phyloP scores from a whole-genome alignment of 345 rosid species.

The Lagerstroemia speciosa region DNA sequence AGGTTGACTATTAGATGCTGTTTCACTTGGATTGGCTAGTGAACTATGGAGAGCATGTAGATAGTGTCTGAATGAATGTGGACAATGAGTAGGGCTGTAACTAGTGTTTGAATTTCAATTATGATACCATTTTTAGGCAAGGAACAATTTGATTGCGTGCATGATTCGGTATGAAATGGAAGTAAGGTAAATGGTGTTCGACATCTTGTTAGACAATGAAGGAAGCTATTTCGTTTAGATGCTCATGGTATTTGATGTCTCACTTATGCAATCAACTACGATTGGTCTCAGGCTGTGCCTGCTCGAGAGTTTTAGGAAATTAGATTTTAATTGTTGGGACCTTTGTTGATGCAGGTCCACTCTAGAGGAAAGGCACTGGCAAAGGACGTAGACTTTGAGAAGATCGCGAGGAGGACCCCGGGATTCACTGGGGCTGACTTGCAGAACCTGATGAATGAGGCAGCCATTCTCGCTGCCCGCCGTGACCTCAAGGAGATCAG shows the following conservation, averaged over 20 bases:
- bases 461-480: constrained; percentile 95
- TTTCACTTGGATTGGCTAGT: neutral
- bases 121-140: neutral
- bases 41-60: neutral
- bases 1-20: neutral
- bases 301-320: neutral
- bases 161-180: neutral
- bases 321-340: neutral
- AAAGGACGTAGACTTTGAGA: constrained; percentile 92
- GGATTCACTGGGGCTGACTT: constrained; percentile 96
- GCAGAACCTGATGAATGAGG: constrained; percentile 97
- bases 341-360: constrained; percentile 50
- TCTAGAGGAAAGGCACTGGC: constrained; percentile 96
- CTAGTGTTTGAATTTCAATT: neutral
- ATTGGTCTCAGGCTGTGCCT: neutral
- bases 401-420: constrained; percentile 88
- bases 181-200: too few species aligned
- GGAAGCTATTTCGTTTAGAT: too few species aligned
- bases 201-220: too few species aligned
- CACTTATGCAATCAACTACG: too few species aligned
- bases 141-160: neutral
- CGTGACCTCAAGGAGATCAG: constrained; percentile 96
- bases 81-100: neutral
- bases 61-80: neutral
- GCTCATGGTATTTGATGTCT: too few species aligned